Percentiles rank a stretch among this genome's conserved stretches.
These are phyloP conservation scores for Eucalyptus polyanthemos DNA, from an alignment of 345 rosid genomes.

Conservation along the genomic window DNA sequence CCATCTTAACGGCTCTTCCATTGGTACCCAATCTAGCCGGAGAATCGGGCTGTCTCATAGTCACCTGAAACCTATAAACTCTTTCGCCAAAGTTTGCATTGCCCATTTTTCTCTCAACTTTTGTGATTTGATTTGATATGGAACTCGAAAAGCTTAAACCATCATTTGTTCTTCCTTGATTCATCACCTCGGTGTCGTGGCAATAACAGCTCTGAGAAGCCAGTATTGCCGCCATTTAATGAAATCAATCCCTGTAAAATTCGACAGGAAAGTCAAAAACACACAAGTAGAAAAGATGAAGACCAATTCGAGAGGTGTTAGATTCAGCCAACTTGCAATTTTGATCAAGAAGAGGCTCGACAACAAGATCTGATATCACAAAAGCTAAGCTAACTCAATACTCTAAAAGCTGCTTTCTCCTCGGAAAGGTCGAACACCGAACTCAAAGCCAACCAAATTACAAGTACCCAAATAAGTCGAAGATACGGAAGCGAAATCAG, in stretches of 20 bases:
- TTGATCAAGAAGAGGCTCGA: not conserved
- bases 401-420: not conserved
- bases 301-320: not conserved
- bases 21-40: slow-evolving; percentile 39
- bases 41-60: slow-evolving; percentile 49
- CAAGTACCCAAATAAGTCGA: not conserved
- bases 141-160: slow-evolving; percentile 45
- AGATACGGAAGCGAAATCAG: not conserved
- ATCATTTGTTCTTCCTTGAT: slow-evolving; percentile 28
- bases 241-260: not conserved
- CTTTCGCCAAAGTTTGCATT: not conserved
- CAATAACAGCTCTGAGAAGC: slow-evolving; percentile 69
- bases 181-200: slow-evolving; percentile 8
- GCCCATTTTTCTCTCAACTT: slow-evolving; percentile 19
- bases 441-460: not conserved
- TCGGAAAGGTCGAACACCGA: not conserved
- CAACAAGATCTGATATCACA: not conserved
- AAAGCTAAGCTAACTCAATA: not conserved
- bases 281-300: not conserved
- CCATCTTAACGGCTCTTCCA: slow-evolving; percentile 69
- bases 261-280: not conserved
- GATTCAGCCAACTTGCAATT: not conserved
- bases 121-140: slow-evolving; percentile 8
- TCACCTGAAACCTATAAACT: slow-evolving; percentile 24
- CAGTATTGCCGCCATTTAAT: slow-evolving; percentile 60